Percentiles rank a stretch among this genome's conserved stretches.
Conservation (phyloP, 371 early-diverging fungal genomes). For the Mortierella sp. region DNA sequence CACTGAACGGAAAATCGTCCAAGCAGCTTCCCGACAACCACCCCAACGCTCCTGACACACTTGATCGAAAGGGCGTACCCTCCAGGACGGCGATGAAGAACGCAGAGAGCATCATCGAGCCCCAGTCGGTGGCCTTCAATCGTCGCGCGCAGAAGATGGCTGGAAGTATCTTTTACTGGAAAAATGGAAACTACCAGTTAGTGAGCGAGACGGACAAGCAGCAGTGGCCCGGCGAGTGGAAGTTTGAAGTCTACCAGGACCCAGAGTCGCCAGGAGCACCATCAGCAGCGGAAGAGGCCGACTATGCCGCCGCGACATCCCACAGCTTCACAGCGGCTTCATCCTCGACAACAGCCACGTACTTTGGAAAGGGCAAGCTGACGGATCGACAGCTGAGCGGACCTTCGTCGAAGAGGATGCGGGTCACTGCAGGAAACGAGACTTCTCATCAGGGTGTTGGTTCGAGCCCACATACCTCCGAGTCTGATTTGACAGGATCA, state of each 20-base stretch:
- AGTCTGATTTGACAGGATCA: not conserved
- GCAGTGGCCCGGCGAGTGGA: slow-evolving; percentile 55
- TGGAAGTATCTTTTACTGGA: slow-evolving; percentile 49
- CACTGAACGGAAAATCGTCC: slow-evolving; percentile 6
- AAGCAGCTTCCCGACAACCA: slow-evolving; percentile 34
- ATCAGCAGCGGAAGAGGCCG: not conserved
- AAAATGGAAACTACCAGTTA: slow-evolving; percentile 38
- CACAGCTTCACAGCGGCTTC: not conserved
- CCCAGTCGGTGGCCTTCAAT: slow-evolving; percentile 38
- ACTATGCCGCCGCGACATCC: not conserved
- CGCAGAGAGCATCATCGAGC: slow-evolving; percentile 34
- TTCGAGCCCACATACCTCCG: not conserved
- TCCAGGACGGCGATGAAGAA: slow-evolving; percentile 27
- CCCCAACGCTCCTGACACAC: slow-evolving; percentile 25
- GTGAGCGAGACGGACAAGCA: slow-evolving; percentile 48
- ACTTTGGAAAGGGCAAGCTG: slow-evolving; percentile 49
- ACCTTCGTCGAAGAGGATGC: slow-evolving; percentile 33
- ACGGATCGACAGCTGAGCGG: slow-evolving; percentile 45
- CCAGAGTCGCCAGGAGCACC: slow-evolving; percentile 30
- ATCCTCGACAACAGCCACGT: slow-evolving; percentile 9
- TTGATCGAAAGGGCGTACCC: slow-evolving; percentile 19
- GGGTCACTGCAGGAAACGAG: not conserved
- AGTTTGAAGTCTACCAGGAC: slow-evolving; percentile 52
- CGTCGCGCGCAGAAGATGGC: slow-evolving; percentile 48
- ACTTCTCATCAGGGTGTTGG: slow-evolving; percentile 12